Evolutionary conservation across 2,329 filamentous ascomycete species (phyloP), one percentile per base, ranked within the genome.

Genomic region (Aspergillus felis): DNA sequence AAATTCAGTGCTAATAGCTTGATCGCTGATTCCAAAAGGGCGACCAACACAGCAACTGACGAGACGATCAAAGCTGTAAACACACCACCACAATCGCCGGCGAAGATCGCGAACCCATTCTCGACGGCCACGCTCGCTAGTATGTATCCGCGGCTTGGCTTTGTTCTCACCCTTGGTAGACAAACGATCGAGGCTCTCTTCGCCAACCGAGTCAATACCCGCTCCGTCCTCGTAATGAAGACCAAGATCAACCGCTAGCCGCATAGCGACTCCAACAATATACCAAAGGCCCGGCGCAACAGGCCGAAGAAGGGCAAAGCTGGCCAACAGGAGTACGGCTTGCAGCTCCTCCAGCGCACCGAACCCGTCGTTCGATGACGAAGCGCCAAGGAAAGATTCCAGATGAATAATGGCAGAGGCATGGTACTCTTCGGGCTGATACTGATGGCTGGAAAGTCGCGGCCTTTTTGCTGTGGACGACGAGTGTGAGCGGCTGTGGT

Each of bases 261-360:
- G 87, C 59, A 96, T 89, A 5, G 93, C 93, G 47, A 97, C 92
- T 10, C 94, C 94, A 58, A 95, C 90, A 60, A 97, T 97, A 74
- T 97, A 97, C 93, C 93, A 97, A 48, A 97, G 78, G 14, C 94
- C 94, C 0, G 93, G 93, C 1, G 93, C 91, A 24, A 97, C 92
- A 1, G 94, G 94, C 55, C 93, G 84, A 61, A 97, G 81, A 51
- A 99, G 80, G 7, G 93, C 93, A 79, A 97, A 96, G 55, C 92
- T 92, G 48, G 93, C 92, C 49, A 97, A 81, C 46, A 97, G 79
- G 51, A 97, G 77, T 7, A 97, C 92, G n/a, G 92, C 92, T 71
- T 97, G 93, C 53, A 97, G 79, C 69, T 97, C 92, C 71, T 97
- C 92, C 42, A 97, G 75, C 0, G 91, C 92, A n/a, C 90, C 90